These are phyloP conservation scores for Plenodomus lindquistii DNA, from an alignment of 2,329 filamentous ascomycete genomes.

Conservation along the genomic window DNA sequence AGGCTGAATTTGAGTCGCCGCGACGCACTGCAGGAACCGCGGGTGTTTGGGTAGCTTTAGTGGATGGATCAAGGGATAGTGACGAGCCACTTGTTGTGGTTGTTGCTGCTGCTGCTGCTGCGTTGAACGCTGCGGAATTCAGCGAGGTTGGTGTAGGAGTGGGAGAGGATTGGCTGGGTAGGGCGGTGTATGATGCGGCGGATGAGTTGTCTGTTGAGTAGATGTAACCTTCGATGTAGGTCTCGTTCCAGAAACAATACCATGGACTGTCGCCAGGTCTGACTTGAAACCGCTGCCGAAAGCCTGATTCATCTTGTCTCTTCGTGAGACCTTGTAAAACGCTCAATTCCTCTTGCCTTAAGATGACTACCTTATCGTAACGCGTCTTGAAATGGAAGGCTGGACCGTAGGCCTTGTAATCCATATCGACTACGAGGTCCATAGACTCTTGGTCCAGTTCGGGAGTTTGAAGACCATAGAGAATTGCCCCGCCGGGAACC, in stretches of 20 bases:
- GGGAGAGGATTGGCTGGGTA: conserved; percentile 26
- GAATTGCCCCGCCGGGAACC: conserved; percentile 49
- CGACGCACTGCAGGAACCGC: conserved; percentile 12
- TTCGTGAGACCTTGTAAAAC: conserved; percentile 26
- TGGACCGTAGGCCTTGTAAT: conserved; percentile 60
- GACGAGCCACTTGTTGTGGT: conserved; percentile 1
- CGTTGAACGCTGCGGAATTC: conserved; percentile 11
- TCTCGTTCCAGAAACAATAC: conserved; percentile 73
- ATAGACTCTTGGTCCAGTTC: conserved; percentile 54
- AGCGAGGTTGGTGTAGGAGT: conserved; percentile 18
- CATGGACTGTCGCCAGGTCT: conserved; percentile 65
- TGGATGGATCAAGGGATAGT: background rate
- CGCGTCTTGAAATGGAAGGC: conserved; percentile 65
- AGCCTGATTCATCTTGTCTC: conserved; percentile 25
- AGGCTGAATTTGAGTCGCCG: conserved; percentile 14
- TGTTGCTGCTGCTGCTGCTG: conserved; percentile 10
- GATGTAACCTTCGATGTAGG: conserved; percentile 68
- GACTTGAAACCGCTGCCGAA: conserved; percentile 48
- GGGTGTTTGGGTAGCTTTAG: conserved; percentile 10
- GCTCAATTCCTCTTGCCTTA: conserved; percentile 46
- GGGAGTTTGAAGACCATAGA: conserved; percentile 67
- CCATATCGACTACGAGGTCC: conserved; percentile 60
- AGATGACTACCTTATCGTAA: conserved; percentile 68
- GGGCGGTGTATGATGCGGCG: conserved; percentile 36
- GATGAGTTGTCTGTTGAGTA: conserved; percentile 61